Evolutionary conservation across 148 eudicot species (phyloP), one percentile per base, ranked within the genome.

Genomic region (Rhododendron griersonianum): DNA sequence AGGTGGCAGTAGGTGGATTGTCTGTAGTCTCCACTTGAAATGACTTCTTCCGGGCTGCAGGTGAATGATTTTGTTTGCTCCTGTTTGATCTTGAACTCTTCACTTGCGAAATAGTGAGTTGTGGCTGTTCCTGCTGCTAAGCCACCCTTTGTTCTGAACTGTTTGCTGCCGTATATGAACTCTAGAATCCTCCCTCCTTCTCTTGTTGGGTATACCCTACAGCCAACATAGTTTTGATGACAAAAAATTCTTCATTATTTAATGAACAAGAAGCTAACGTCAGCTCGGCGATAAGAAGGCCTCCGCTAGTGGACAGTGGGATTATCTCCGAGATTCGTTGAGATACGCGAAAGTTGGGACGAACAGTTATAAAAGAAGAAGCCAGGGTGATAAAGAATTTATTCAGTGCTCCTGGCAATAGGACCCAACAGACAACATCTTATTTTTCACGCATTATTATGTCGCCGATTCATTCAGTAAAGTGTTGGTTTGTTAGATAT

Each of bases 1-100:
- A 95, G 93, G 81, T 95, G 98, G 47, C 98, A 95, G 35, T 95
- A 95, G 3, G 92, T 92, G 55, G 98, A 85, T 87, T 95, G 96
- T 30, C 87, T 88, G 89, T 89, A 93, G 82, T 94, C 98, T 8
- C 93, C 93, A 79, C 94, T 77, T 2, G 91, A 92, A 25, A 95
- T 93, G 16, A 95, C 98, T 86, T 89, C 93, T 5, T 83, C 80
- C 0, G 98, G 98, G 86, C 95, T 95, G 55, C 96, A 93, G 76
- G 91, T 91, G 88, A 86, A 92, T 18, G 91, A 84, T 19, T 89
- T 91, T 21, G 92, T 92, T 69, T 86, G 78, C 18, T 91, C 83
- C 79, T 92, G 94, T 84, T 87, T 95, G 50, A 86, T 82, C 76
- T 87, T 92, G 93, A 95, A 95, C 86, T 95, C 93, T 44, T 89